Percentiles rank a stretch among this genome's conserved stretches.
These are phyloP conservation scores for Gloeostereum incarnatum DNA, from an alignment of 768 basidiomycete genomes.

Conservation along the genomic window DNA sequence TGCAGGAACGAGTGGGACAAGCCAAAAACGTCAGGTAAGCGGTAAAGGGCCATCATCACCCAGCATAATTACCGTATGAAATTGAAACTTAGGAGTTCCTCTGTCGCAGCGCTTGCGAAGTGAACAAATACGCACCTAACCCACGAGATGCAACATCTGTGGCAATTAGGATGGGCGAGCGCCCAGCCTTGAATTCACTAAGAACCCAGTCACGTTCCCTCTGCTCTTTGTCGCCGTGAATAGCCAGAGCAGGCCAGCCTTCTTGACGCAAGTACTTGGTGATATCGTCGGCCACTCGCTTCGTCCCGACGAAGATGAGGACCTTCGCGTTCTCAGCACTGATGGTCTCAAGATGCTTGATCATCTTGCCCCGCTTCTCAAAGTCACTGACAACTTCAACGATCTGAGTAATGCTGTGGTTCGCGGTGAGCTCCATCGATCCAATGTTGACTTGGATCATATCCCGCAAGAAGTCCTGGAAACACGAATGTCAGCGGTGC, in stretches of 20 bases:
- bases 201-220: constrained; percentile 99
- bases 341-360: constrained; percentile 96
- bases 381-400: constrained; percentile 96
- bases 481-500: constrained; percentile 4
- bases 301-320: constrained; percentile 96
- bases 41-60: background rate
- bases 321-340: constrained; percentile 97
- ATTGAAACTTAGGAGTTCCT: constrained; percentile 9
- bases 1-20: no score
- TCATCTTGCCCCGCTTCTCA: constrained; percentile 92
- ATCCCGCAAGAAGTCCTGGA: constrained; percentile 88
- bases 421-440: constrained; percentile 96
- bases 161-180: constrained; percentile 95
- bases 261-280: constrained; percentile 97
- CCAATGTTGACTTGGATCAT: constrained; percentile 99
- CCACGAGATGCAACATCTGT: constrained; percentile 99
- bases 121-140: constrained; percentile 77
- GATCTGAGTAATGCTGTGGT: constrained; percentile 94
- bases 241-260: constrained; percentile 99
- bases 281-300: constrained; percentile 96
- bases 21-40: constrained; percentile 5
- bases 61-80: constrained; percentile 12
- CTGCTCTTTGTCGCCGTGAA: constrained; percentile 99
- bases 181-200: constrained; percentile 95
- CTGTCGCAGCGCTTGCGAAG: constrained; percentile 35